Conservation (phyloP, 2,329 filamentous ascomycete genomes). For the Dactylellina leptospora region DNA sequence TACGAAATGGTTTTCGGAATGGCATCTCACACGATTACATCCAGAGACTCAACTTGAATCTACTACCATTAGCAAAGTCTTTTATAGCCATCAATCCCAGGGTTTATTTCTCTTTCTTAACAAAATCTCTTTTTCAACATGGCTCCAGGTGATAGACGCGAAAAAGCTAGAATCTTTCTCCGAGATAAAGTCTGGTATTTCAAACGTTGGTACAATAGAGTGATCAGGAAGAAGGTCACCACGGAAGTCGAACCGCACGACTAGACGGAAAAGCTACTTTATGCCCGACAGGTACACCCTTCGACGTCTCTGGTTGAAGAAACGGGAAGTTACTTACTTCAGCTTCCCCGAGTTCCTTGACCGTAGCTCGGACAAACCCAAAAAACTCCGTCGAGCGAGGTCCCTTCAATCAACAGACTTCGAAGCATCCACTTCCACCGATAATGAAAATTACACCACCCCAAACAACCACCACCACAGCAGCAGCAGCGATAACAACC, state of each 20-base stretch:
- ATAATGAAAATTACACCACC: constrained; percentile 45
- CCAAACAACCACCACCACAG: neutral
- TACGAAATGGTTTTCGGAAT: constrained; percentile 17
- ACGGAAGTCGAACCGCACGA: constrained; percentile 49
- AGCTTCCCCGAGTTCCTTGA: constrained; percentile 51
- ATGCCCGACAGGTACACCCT: constrained; percentile 53
- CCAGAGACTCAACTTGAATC: constrained; percentile 2
- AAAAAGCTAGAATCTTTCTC: constrained; percentile 42
- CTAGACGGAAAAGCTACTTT: constrained; percentile 8
- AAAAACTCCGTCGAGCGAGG: constrained; percentile 41
- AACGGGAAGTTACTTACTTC: constrained; percentile 51
- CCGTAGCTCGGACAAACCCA: constrained; percentile 39
- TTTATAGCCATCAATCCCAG: too few species aligned
- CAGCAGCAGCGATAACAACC: constrained; percentile 9
- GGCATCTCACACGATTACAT: constrained; percentile 34
- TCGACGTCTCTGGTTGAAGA: constrained; percentile 54
- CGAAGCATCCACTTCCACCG: constrained; percentile 15
- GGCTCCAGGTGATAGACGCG: constrained; percentile 16
- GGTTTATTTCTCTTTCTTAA: constrained; percentile 10
- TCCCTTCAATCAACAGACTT: constrained; percentile 48
- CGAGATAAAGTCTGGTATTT: constrained; percentile 45
- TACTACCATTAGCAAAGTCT: neutral
- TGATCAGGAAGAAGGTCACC: constrained; percentile 46
- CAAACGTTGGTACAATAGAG: constrained; percentile 45
- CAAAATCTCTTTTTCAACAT: constrained; percentile 30